Conservation (phyloP, 2,329 filamentous ascomycete species). For the Diaporthe destruens region DNA sequence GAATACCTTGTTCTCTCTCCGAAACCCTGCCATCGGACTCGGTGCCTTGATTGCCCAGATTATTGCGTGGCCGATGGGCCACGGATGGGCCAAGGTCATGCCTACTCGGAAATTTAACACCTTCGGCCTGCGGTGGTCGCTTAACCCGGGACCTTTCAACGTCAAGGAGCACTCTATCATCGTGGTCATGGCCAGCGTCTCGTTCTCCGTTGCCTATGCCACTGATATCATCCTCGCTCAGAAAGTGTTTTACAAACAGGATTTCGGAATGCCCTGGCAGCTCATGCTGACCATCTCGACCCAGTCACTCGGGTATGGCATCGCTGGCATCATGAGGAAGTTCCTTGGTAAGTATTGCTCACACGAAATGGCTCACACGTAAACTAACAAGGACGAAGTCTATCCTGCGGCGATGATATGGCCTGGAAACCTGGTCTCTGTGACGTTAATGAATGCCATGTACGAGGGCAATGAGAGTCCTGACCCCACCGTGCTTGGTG, state of each 20-base stretch:
- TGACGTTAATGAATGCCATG: slow-evolving; percentile 78
- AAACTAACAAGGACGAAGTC: slow-evolving; percentile 51
- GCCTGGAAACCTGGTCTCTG: slow-evolving; percentile 75
- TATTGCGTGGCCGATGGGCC: slow-evolving; percentile 73
- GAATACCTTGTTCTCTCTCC: slow-evolving; percentile 74
- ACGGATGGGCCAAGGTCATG: slow-evolving; percentile 69
- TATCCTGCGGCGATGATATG: slow-evolving; percentile 81
- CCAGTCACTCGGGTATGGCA: slow-evolving; percentile 77
- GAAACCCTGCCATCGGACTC: slow-evolving; percentile 71
- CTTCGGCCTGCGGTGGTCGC: slow-evolving; percentile 66
- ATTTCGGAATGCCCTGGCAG: slow-evolving; percentile 76
- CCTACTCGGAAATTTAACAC: slow-evolving; percentile 63
- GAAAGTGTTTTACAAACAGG: slow-evolving; percentile 77
- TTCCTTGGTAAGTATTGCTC: slow-evolving; percentile 64
- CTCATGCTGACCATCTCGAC: slow-evolving; percentile 75
- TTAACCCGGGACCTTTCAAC: slow-evolving; percentile 79
- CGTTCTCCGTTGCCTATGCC: slow-evolving; percentile 77
- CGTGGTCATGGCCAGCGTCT: slow-evolving; percentile 78
- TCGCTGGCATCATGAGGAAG: slow-evolving; percentile 75
- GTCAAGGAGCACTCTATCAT: slow-evolving; percentile 78
- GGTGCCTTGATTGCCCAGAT: slow-evolving; percentile 73
- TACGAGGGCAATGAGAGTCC: slow-evolving; percentile 69
- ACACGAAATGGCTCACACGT: background rate
- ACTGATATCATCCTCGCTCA: slow-evolving; percentile 81
- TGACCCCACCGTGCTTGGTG: slow-evolving; percentile 69